Evolutionary conservation across 768 basidiomycete species (phyloP).

Genomic region (Cantharellus cinnabarinus): DNA sequence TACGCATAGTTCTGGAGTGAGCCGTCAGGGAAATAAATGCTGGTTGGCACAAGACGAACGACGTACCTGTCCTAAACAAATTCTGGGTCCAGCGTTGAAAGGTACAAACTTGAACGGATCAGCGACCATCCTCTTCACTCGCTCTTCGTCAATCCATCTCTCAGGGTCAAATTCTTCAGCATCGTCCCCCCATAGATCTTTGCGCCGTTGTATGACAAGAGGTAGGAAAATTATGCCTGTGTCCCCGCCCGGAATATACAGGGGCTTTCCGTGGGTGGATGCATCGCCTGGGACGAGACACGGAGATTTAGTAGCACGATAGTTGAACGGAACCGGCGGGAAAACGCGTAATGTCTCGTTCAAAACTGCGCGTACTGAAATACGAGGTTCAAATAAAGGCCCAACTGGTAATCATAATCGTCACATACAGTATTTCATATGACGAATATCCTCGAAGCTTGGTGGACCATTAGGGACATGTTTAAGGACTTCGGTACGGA

Average conservation of each 20-base stretch:
- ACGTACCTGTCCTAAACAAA: neutral
- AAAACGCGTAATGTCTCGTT: slow-evolving; percentile 18
- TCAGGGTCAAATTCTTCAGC: slow-evolving; percentile 16
- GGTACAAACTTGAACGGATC: neutral
- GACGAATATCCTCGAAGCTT: slow-evolving; percentile 1
- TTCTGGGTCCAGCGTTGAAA: neutral
- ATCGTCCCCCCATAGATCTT: slow-evolving; percentile 16
- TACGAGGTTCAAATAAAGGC: neutral
- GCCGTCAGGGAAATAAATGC: no score
- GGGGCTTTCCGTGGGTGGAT: neutral
- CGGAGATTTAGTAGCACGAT: slow-evolving; percentile 11
- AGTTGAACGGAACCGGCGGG: slow-evolving; percentile 13
- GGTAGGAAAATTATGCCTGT: neutral
- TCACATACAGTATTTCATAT: slow-evolving; percentile 3
- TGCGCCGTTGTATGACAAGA: slow-evolving; percentile 12
- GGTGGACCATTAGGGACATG: neutral
- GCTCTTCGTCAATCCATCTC: slow-evolving; percentile 14
- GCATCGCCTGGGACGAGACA: neutral
- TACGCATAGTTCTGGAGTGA: slow-evolving; percentile 7
- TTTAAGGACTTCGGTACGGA: slow-evolving; percentile 10
- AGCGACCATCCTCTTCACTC: neutral
- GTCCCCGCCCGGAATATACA: slow-evolving; percentile 5
- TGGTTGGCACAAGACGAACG: neutral
- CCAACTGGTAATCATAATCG: neutral
- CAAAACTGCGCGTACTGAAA: slow-evolving; percentile 16